These are phyloP conservation scores for Aegilops umbellulata DNA, from an alignment of 176 grass and related monocot species.

Conservation along the genomic window DNA sequence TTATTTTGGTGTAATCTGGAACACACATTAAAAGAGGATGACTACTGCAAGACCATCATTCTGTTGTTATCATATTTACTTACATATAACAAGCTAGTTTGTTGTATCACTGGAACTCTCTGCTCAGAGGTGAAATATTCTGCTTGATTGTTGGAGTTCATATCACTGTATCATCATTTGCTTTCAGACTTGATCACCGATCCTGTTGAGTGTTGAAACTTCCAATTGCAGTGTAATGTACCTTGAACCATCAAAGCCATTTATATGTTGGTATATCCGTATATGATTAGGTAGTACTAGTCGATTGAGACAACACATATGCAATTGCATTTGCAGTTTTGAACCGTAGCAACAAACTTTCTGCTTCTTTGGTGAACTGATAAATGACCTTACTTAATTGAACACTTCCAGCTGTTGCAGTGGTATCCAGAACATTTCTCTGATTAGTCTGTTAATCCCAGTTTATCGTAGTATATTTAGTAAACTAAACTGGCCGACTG, in stretches of 20 bases:
- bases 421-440: background rate
- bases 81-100: slow-evolving; percentile 1
- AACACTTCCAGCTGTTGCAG: background rate
- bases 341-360: background rate
- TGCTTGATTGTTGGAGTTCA: background rate
- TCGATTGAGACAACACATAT: background rate
- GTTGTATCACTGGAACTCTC: background rate
- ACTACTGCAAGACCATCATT: background rate
- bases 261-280: background rate
- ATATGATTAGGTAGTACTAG: background rate
- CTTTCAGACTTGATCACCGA: background rate
- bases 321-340: background rate
- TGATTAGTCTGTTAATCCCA: background rate
- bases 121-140: slow-evolving; percentile 6
- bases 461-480: background rate
- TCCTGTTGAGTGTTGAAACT: background rate
- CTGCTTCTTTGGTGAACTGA: background rate
- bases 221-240: background rate
- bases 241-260: slow-evolving; percentile 21
- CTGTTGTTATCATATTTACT: background rate
- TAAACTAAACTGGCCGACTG: background rate
- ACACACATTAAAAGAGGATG: slow-evolving; percentile 4
- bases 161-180: background rate
- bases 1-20: background rate
- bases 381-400: slow-evolving; percentile 3